Percentiles rank a stretch among this genome's conserved stretches.
These are phyloP conservation scores for Rhizopogon salebrosus DNA, from an alignment of 768 basidiomycete species.

Conservation along the genomic window DNA sequence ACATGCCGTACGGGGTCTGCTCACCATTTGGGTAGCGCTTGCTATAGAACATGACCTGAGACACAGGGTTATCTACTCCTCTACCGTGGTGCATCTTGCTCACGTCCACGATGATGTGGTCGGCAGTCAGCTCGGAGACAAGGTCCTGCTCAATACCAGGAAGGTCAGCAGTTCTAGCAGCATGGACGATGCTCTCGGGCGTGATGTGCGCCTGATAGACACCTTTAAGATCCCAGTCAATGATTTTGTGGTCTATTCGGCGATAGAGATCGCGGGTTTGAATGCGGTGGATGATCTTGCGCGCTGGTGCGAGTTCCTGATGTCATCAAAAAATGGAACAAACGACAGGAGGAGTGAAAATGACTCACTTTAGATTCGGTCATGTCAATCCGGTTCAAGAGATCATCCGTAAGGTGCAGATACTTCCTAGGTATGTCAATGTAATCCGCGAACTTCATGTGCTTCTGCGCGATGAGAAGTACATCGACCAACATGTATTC, in stretches of 20 bases:
- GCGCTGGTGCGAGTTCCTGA: conserved; percentile 57
- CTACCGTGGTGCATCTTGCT: conserved; percentile 74
- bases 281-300: conserved; percentile 58
- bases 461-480: conserved; percentile 61
- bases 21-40: conserved; percentile 57
- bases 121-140: conserved; percentile 31
- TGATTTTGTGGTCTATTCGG: conserved; percentile 60
- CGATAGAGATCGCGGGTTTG: conserved; percentile 62
- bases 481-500: conserved; percentile 86
- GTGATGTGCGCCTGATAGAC: conserved; percentile 29
- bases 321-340: too few relatives aligned
- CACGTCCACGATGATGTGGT: conserved; percentile 62
- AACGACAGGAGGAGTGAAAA: not conserved
- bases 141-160: conserved; percentile 21
- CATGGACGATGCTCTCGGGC: conserved; percentile 37
- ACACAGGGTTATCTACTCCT: conserved; percentile 63
- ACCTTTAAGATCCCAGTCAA: conserved; percentile 27
- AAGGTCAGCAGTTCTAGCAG: conserved; percentile 27
- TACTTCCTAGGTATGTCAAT: conserved; percentile 57
- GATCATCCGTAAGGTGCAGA: conserved; percentile 62
- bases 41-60: conserved; percentile 68
- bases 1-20: conserved; percentile 7
- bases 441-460: conserved; percentile 52
- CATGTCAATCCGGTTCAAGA: conserved; percentile 55
- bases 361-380: conserved; percentile 31